These are phyloP conservation scores for Cyclotella sp. DNA, from an alignment of 108 stramenopile species.

Conservation along the genomic window DNA sequence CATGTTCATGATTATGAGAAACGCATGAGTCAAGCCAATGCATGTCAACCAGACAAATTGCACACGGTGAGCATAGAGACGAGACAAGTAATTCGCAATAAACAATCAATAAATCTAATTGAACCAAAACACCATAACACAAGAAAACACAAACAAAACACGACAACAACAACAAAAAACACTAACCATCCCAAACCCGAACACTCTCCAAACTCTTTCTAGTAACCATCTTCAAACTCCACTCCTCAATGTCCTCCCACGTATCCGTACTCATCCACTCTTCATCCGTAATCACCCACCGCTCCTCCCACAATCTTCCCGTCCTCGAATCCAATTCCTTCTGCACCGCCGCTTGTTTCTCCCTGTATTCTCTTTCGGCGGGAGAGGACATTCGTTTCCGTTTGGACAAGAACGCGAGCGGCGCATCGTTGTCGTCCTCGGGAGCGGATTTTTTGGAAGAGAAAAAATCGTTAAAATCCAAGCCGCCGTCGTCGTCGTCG, in stretches of 20 bases:
- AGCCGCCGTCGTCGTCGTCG: constrained; percentile 21
- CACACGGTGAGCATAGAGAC: no score
- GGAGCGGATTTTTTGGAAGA: background rate
- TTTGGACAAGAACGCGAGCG: background rate
- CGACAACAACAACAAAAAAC: background rate
- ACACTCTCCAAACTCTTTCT: constrained; percentile 76
- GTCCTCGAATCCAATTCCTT: constrained; percentile 1
- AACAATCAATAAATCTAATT: background rate
- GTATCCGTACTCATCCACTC: constrained; percentile 60
- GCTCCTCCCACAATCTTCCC: constrained; percentile 71
- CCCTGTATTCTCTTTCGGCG: background rate
- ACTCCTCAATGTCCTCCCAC: constrained; percentile 73
- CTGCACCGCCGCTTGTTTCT: background rate
- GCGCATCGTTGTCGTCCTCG: background rate
- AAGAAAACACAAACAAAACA: background rate
- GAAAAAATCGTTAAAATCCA: background rate
- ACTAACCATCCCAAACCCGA: constrained; percentile 55
- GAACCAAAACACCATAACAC: background rate
- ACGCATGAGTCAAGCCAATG: no score
- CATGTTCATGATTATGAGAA: no score
- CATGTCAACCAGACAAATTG: no score
- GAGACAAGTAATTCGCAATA: no score
- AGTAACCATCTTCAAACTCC: constrained; percentile 68
- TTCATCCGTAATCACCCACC: constrained; percentile 70
- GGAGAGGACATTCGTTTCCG: background rate